Conservation (phyloP, 2,329 filamentous ascomycete genomes). For the Myriosclerotinia curreyana region DNA sequence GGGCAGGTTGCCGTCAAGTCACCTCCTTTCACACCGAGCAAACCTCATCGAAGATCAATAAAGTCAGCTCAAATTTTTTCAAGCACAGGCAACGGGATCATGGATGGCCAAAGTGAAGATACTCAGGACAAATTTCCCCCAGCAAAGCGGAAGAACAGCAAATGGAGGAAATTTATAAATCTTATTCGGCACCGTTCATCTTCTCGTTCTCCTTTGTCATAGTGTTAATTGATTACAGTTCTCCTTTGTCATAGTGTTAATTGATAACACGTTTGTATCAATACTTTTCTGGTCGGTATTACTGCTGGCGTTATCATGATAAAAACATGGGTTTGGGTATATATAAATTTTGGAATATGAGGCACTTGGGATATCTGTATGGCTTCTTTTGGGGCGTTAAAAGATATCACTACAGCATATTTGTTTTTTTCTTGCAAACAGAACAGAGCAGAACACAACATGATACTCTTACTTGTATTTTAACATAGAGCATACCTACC, state of each 20-base stretch:
- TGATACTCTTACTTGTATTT: conserved; percentile 1
- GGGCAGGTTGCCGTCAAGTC: conserved; percentile 26
- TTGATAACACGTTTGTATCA: conserved; percentile 3
- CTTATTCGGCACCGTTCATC: conserved; percentile 31
- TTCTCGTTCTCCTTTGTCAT: conserved; percentile 14
- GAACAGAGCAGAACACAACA: conserved; percentile 15
- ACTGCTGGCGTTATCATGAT: conserved; percentile 15
- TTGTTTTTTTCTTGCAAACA: conserved; percentile 11
- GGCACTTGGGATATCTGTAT: conserved; percentile 18
- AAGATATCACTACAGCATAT: conserved; percentile 22
- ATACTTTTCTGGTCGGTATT: conserved; percentile 2
- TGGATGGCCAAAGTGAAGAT: conserved; percentile 12
- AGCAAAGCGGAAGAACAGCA: conserved; percentile 29
- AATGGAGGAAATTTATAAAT: conserved; percentile 36
- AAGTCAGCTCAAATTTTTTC: conserved; percentile 33
- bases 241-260: conserved; percentile 8
- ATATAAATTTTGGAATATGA: conserved; percentile 12
- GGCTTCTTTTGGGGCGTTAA: conserved; percentile 20
- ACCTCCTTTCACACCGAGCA: conserved; percentile 30
- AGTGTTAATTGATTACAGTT: neutral
- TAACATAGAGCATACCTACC: neutral
- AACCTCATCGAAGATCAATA: conserved; percentile 26
- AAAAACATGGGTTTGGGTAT: conserved; percentile 14
- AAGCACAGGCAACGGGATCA: conserved; percentile 11
- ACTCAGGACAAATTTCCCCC: conserved; percentile 14